These are phyloP conservation scores for Cardamine resedifolia DNA, from an alignment of 345 rosid genomes.

Conservation along the genomic window DNA sequence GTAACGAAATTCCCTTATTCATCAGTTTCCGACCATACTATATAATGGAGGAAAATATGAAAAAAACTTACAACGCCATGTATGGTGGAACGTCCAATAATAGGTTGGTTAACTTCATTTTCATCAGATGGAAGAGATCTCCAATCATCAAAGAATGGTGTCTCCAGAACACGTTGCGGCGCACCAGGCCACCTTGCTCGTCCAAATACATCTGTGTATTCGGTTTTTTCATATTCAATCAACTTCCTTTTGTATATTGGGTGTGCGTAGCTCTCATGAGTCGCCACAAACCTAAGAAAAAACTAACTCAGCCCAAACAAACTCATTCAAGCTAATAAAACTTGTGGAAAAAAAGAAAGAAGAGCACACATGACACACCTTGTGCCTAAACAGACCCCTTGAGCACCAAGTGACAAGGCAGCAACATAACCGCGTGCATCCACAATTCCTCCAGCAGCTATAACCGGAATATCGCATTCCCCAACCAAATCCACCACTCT, in stretches of 20 bases:
- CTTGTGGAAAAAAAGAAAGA: not conserved
- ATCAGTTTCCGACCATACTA: not conserved
- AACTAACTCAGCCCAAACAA: slow-evolving; percentile 1
- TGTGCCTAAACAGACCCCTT: slow-evolving; percentile 83
- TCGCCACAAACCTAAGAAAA: slow-evolving; percentile 68
- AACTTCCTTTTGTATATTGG: slow-evolving; percentile 72
- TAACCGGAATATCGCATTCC: slow-evolving; percentile 62
- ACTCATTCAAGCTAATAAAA: not conserved
- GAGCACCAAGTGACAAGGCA: slow-evolving; percentile 87
- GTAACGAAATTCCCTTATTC: not conserved
- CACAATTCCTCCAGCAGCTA: slow-evolving; percentile 80
- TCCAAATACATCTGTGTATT: slow-evolving; percentile 73
- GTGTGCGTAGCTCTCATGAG: slow-evolving; percentile 83
- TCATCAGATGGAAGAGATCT: slow-evolving; percentile 53
- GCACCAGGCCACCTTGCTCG: slow-evolving; percentile 90
- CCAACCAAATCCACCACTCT: slow-evolving; percentile 71
- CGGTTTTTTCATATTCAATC: slow-evolving; percentile 64
- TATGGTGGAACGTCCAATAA: slow-evolving; percentile 67
- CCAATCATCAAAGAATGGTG: slow-evolving; percentile 71
- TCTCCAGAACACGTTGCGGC: slow-evolving; percentile 67
- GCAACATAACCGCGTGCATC: slow-evolving; percentile 89
- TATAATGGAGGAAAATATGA: not conserved
- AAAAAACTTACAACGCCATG: slow-evolving; percentile 57
- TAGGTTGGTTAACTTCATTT: slow-evolving; percentile 67
- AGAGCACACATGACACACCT: slow-evolving; percentile 43